Base-by-base conservation (phyloP, 768 basidiomycete species). In the Dictyophora rubrovolvata region DNA sequence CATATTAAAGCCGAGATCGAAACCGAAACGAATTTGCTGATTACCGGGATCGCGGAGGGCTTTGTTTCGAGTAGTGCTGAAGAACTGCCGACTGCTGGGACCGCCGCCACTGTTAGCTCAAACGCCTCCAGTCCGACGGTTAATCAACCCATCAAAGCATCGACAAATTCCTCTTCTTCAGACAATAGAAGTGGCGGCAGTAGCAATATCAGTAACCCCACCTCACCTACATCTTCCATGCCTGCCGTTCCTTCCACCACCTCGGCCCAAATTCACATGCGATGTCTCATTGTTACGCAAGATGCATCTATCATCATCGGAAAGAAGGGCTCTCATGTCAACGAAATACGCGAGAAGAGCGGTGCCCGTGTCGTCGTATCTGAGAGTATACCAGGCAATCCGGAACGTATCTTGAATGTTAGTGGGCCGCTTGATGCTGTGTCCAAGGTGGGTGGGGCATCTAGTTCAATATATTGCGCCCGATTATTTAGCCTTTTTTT, bases 241-340 rank as follows among this genome's bases (percentile, higher is more conserved):
- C 70, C 81, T 1, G 74, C 84, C 11, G 48, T 18, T 14, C 49
- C n/a, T 21, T 50, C 57, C 1, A 48, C 49, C 23, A 87, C 87
- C 22, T 83, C 89, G 17, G 86, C 87, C 34, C 84, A 84, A 73
- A 99, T 99, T 66, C 89, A 94, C 68, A 95, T 99, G 93, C 85
- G 95, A 50, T 94, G 93, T 71, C 77, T 99, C 67, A 99, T 99
- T 69, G 96, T 99, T 65, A 98, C 96, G 10, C 94, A 97, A 74
- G 96, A 99, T 73, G 96, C 96, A 12, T 94, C 92, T 56, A 95
- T 99, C 74, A 98, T 98, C 76, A 99, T 99, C 64, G 96, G 96
- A 37, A 92, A 93, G 73, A 89, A 78, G 53, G 95, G 95, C 63
- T 82, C 88, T 48, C 96, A 98, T 73, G 94, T 99, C 65, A 97